Conservation (phyloP, 1,284 basidiomycete genomes). For the Heterobasidion parviporum region DNA sequence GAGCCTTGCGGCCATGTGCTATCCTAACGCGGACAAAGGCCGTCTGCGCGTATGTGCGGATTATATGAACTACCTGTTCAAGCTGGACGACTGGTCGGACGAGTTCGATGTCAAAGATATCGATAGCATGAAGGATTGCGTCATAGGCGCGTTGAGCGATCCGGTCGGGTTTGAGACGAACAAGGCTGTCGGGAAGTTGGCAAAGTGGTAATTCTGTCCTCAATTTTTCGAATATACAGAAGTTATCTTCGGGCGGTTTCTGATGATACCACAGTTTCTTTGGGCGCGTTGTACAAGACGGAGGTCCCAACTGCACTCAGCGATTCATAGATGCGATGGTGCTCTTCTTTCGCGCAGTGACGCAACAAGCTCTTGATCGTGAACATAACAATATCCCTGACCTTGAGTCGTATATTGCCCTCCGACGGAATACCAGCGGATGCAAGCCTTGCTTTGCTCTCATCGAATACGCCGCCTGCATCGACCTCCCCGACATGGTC, state of each 20-base stretch:
- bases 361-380: constrained; percentile 25
- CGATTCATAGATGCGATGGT: constrained; percentile 27
- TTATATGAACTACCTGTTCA: constrained; percentile 31
- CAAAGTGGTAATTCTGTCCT: constrained; percentile 2
- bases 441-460: constrained; percentile 32
- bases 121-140: constrained; percentile 22
- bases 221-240: neutral
- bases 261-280: neutral
- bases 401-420: constrained; percentile 28
- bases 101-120: constrained; percentile 24
- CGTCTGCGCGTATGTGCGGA: constrained; percentile 50
- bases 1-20: constrained; percentile 58
- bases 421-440: constrained; percentile 25
- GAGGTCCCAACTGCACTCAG: constrained; percentile 10
- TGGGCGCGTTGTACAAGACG: neutral
- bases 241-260: too few species aligned
- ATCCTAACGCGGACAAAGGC: constrained; percentile 40
- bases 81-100: constrained; percentile 32
- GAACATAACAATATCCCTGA: constrained; percentile 23
- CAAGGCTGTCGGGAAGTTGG: constrained; percentile 8
- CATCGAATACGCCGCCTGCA: constrained; percentile 29
- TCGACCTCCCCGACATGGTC: constrained; percentile 30
- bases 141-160: constrained; percentile 30
- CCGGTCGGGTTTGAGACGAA: constrained; percentile 22
- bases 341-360: constrained; percentile 29